These are phyloP conservation scores for Cryphonectria nitschkei DNA, from an alignment of 2,329 filamentous ascomycete species.

Conservation along the genomic window DNA sequence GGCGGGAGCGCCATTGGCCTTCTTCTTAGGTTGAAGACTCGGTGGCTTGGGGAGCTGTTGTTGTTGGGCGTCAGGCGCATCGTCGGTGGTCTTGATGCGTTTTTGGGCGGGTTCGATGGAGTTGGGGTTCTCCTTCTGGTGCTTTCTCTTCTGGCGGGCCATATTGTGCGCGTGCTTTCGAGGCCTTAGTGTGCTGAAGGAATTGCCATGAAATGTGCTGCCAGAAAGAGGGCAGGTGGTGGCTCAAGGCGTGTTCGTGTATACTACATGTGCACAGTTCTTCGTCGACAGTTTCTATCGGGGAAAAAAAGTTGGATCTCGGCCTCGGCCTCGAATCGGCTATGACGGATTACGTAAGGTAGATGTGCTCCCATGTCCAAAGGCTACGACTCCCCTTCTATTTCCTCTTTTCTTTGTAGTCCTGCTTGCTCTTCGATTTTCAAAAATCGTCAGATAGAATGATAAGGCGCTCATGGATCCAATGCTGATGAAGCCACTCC, in stretches of 20 bases:
- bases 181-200: not conserved
- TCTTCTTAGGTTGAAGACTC: constrained; percentile 25
- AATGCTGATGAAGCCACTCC: too few species aligned
- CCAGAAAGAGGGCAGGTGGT: not conserved
- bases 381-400: not conserved
- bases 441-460: not conserved
- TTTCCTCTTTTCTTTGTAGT: too few species aligned
- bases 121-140: constrained; percentile 28
- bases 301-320: constrained; percentile 25
- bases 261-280: not conserved
- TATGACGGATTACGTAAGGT: constrained; percentile 17
- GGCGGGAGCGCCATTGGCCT: constrained; percentile 16
- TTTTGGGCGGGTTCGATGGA: constrained; percentile 28
- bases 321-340: constrained; percentile 23
- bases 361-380: not conserved
- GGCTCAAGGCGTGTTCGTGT: not conserved
- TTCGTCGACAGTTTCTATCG: not conserved
- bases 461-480: too few species aligned
- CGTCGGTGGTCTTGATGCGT: constrained; percentile 33
- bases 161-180: constrained; percentile 10
- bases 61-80: constrained; percentile 15
- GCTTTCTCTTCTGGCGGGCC: constrained; percentile 30
- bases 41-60: constrained; percentile 32
- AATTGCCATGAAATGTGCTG: not conserved
- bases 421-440: not conserved